Evolutionary conservation across 352 stramenopile species (phyloP), one percentile per base, ranked within the genome.

Genomic region (Phytopythium aichiense): DNA sequence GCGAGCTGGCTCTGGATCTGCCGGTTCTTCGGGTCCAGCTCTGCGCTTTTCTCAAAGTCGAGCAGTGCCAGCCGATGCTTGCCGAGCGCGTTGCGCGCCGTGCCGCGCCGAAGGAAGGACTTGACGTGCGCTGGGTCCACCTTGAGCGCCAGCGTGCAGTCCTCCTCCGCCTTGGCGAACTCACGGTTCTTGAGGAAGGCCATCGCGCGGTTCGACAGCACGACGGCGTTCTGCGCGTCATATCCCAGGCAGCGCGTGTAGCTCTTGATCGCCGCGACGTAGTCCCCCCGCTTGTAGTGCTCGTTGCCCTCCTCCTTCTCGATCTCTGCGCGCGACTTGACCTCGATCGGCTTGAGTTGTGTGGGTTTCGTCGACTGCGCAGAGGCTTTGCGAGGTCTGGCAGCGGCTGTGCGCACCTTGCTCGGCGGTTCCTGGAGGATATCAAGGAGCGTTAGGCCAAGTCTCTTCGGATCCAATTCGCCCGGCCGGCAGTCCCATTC

Each of bases 231-330:
- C 12, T 72, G 72, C 5, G 75, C 60, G 52, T 94, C 77, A 58
- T 88, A 86, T 0, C 84, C 78, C n/a, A 97, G 67, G 15, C 79
- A 91, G 1, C 82, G 74, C 22, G 92, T 96, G 68, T 98, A 98
- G 67, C 78, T 92, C 56, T 89, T 81, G 53, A 97, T 84, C 18
- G 94, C 90, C 42, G 87, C 89, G 30, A 95, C 77, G 51, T 84
- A 94, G 59, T 98, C 89, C 1, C 81, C 77, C 4, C 71, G 74
- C 30, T 88, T 88, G 72, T 97, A 98, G 65, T 92, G 89, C 33
- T 87, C 88, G 64, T 98, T 98, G 13, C 95, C 95, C 58, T 98
- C 95, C 63, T 95, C 78, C 16, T 80, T 79, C 60, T 98, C 92
- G 15, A 93, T 60, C 20, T 89, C 72, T 25, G 90, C 82, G 30